A percentile compares a stretch with the other conserved stretches of the same genome.
phyloP scores from a whole-genome alignment of 2,329 filamentous ascomycete genomes.

The Xylariaceae sp. region DNA sequence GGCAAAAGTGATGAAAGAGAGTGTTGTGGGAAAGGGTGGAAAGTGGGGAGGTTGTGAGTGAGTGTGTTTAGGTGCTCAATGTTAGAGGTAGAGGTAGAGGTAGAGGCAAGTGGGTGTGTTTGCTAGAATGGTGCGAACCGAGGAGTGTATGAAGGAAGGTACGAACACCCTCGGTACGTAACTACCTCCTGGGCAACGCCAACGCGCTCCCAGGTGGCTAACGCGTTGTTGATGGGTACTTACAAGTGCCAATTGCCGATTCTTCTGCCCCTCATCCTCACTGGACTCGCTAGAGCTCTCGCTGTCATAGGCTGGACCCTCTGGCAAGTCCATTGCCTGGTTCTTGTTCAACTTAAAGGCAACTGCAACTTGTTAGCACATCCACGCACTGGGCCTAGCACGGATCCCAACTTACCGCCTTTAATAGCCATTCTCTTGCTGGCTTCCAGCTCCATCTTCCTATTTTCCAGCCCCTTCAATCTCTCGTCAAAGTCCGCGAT shows the following conservation, averaged over 20 bases:
- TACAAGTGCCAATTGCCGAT: conserved; percentile 12
- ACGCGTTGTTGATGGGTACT: not conserved
- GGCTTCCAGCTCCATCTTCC: conserved; percentile 7
- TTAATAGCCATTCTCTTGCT: conserved; percentile 12
- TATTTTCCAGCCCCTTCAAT: conserved; percentile 8
- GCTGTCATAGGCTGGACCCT: conserved; percentile 12
- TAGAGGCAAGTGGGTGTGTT: no score
- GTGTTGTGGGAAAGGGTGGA: no score
- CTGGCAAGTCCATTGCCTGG: conserved; percentile 10
- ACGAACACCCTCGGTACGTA: not conserved
- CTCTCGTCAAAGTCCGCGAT: conserved; percentile 9
- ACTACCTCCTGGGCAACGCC: not conserved
- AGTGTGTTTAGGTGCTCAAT: no score
- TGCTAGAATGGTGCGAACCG: no score
- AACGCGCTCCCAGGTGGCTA: not conserved
- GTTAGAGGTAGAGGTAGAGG: no score
- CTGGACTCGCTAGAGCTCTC: conserved; percentile 16
- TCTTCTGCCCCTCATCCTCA: conserved; percentile 15
- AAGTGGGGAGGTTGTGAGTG: no score
- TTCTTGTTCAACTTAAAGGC: conserved; percentile 6
- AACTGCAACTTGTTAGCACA: conserved; percentile 9
- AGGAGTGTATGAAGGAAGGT: not conserved
- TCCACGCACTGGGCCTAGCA: not conserved
- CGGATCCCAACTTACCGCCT: conserved; percentile 7
- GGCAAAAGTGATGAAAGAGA: no score